phyloP scores from a whole-genome alignment of 768 basidiomycete species.

The Mycena vitilis region DNA sequence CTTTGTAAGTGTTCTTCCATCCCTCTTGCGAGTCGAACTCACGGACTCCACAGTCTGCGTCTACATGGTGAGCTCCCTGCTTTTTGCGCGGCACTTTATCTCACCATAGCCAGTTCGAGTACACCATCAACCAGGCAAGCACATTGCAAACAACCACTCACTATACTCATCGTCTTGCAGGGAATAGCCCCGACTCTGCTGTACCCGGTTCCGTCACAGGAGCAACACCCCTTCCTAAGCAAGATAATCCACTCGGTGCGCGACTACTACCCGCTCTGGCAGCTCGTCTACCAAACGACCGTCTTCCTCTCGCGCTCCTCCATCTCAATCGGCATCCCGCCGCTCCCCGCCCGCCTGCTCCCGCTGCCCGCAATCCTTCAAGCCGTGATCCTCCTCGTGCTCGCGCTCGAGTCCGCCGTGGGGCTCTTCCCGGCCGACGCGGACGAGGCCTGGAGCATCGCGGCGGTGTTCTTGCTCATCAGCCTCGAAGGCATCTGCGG shows the following conservation, averaged over 20 bases:
- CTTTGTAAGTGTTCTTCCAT: constrained; percentile 71
- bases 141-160: not conserved
- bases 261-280: constrained; percentile 97
- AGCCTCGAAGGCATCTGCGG: constrained; percentile 93
- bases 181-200: constrained; percentile 92
- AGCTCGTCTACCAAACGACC: constrained; percentile 90
- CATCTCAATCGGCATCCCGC: constrained; percentile 85
- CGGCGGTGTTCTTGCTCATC: constrained; percentile 80
- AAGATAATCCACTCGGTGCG: constrained; percentile 85
- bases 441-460: constrained; percentile 57
- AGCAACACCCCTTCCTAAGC: constrained; percentile 71
- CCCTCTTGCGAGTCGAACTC: constrained; percentile 7
- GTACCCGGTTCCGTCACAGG: constrained; percentile 81
- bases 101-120: constrained; percentile 74
- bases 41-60: constrained; percentile 47
- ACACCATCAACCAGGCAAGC: constrained; percentile 87
- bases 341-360: constrained; percentile 76
- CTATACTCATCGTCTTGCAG: constrained; percentile 46
- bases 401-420: constrained; percentile 75
- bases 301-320: constrained; percentile 95
- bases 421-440: constrained; percentile 67
- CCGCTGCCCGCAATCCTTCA: constrained; percentile 84
- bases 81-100: constrained; percentile 3
- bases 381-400: constrained; percentile 67
- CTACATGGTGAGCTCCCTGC: constrained; percentile 55